Conservation (phyloP, 2,329 filamentous ascomycete genomes). For the Stachybotrys chartarum region DNA sequence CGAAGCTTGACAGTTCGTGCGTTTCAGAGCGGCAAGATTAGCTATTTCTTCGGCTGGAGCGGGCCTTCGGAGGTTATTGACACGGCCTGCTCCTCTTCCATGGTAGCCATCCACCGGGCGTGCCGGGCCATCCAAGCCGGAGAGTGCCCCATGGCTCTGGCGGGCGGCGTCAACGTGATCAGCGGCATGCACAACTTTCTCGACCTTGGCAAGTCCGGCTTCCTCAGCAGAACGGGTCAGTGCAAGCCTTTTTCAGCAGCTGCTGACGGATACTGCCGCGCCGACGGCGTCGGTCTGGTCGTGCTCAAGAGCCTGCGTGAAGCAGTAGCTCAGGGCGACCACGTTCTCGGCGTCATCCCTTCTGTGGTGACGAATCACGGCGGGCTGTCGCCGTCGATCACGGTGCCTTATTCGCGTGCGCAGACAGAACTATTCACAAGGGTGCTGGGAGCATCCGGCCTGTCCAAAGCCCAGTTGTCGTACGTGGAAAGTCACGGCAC, state of each 20-base stretch:
- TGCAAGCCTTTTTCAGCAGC: constrained; percentile 18
- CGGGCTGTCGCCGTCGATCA: constrained; percentile 16
- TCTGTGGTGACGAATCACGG: constrained; percentile 27
- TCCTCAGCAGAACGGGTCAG: constrained; percentile 18
- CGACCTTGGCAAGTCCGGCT: constrained; percentile 11
- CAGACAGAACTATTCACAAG: constrained; percentile 21
- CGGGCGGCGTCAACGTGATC: constrained; percentile 32
- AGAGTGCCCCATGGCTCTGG: constrained; percentile 24
- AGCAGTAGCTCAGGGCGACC: constrained; percentile 43
- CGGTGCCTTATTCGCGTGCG: constrained; percentile 14
- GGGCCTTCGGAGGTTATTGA: constrained; percentile 26
- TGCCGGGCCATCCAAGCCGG: constrained; percentile 17
- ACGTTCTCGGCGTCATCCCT: constrained; percentile 35
- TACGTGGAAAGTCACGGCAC: constrained; percentile 41
- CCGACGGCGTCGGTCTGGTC: constrained; percentile 37
- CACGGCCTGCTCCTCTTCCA: constrained; percentile 28
- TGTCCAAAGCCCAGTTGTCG: constrained; percentile 3
- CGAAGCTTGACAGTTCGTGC: constrained; percentile 8
- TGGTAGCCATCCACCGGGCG: constrained; percentile 25
- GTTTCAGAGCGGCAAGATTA: constrained; percentile 24
- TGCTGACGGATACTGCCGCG: constrained; percentile 42
- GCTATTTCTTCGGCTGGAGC: constrained; percentile 26
- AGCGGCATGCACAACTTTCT: constrained; percentile 13
- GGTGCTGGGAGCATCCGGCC: constrained; percentile 4
- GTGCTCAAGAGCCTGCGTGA: constrained; percentile 40